A percentile compares a stretch with the other conserved stretches of the same genome.
phyloP scores from a whole-genome alignment of 2,329 filamentous ascomycete species.

The Botrytis medusae region DNA sequence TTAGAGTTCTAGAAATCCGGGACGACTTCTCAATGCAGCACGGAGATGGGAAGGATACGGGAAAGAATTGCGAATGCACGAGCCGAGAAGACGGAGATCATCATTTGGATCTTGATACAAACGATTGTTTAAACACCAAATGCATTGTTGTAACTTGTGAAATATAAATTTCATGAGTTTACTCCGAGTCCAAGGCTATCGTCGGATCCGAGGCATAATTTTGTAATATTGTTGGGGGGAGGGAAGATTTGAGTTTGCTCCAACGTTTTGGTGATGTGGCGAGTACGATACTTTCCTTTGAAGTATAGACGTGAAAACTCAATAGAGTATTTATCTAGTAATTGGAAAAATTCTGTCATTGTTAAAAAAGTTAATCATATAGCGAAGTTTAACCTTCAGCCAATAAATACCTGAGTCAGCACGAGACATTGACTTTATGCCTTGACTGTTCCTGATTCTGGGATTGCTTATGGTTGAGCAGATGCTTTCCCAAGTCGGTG shows the following conservation, averaged over 20 bases:
- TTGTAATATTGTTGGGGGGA: neutral
- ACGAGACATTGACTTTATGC: conserved; percentile 8
- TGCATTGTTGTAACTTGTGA: neutral
- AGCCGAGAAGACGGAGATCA: conserved; percentile 12
- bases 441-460: conserved; percentile 4
- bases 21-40: conserved; percentile 4
- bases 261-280: neutral
- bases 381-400: conserved; percentile 10
- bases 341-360: neutral
- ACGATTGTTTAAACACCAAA: neutral
- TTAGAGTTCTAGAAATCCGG: conserved; percentile 2
- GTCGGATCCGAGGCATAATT: neutral
- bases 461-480: neutral
- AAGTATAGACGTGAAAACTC: neutral
- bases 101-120: conserved; percentile 9
- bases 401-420: conserved; percentile 5
- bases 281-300: neutral
- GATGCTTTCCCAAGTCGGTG: conserved; percentile 8
- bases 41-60: conserved; percentile 9
- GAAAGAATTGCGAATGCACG: neutral
- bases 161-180: neutral
- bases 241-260: neutral
- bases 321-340: conserved; percentile 5
- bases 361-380: neutral
- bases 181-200: neutral